Evolutionary conservation across 176 grass and related monocot species (phyloP), one percentile per base, ranked within the genome.

Genomic region (Pontederia crassipes): DNA sequence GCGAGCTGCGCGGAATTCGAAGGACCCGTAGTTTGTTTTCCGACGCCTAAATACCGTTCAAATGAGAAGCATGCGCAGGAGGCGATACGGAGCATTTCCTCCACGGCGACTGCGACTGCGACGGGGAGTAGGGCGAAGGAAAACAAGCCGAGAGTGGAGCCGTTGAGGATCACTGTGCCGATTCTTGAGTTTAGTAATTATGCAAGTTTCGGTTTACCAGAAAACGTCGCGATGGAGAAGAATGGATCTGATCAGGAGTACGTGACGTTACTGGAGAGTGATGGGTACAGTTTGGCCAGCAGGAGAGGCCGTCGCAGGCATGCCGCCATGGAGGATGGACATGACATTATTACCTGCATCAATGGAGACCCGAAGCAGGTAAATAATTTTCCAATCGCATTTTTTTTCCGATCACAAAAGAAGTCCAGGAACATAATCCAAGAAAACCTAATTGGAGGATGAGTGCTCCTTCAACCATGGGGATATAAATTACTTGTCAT

Each of bases 241-340:
- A 71, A 56, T 13, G 71, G 50, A 1, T 10, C 8, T 12, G 46
- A 12, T 17, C 6, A 50, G 62, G 45, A 65, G 4, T 15, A 35
- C 29, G 29, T 35, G 29, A 35, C 50, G 62, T 10, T 49, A 60
- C 74, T 67, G 16, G 68, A 69, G 64, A 80, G 77, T 4, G 53
- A 82, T 15, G 77, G 67, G 13, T 95, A 89, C 69, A 84, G 80
- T 17, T 10, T 86, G 40, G 78, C 73, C 8, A 78, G 85, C 58
- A 79, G 61, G 64, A 74, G 73, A 77, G 90, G 86, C 16, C 58
- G 60, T 4, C 29, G 29, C 28, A 71, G 90, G 35, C 90, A 81
- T 46, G 72, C 61, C 17, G 29, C 29, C 29, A 95, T 95, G 90
- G 90, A 95, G 18, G 86, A 95, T 62, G 86, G 74, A 0, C 89